phyloP scores from a whole-genome alignment of 305 asterid species.

The Petunia hybrid region DNA sequence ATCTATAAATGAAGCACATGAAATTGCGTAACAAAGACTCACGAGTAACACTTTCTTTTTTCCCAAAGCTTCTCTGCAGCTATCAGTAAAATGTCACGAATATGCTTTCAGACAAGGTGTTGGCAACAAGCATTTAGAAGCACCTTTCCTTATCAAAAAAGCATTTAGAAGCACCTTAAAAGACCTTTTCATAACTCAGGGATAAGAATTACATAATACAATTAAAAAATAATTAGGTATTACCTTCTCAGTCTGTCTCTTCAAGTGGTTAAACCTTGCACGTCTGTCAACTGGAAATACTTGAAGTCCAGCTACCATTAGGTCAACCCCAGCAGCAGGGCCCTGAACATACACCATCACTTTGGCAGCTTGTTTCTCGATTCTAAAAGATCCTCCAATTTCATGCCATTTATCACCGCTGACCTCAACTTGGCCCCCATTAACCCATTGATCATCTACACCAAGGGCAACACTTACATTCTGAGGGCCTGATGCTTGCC shows the following conservation, averaged over 20 bases:
- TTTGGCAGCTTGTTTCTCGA: slow-evolving; percentile 74
- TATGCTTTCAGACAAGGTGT: not conserved
- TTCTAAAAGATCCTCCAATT: slow-evolving; percentile 84
- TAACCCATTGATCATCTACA: slow-evolving; percentile 83
- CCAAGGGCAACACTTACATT: slow-evolving; percentile 77
- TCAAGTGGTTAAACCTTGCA: slow-evolving; percentile 65
- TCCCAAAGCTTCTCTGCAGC: not conserved
- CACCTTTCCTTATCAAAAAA: not conserved
- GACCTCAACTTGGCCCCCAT: slow-evolving; percentile 87
- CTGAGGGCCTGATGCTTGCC: slow-evolving; percentile 68
- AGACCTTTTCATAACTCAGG: not conserved
- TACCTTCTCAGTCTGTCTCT: slow-evolving; percentile 70
- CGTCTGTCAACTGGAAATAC: slow-evolving; percentile 79
- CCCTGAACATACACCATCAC: slow-evolving; percentile 87
- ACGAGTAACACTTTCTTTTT: slow-evolving; percentile 7
- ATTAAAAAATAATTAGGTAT: not conserved
- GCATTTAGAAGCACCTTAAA: not conserved
- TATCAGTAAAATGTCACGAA: not conserved
- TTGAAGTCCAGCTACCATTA: slow-evolving; percentile 92
- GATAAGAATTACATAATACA: not conserved
- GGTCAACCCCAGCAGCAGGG: slow-evolving; percentile 82
- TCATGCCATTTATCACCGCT: slow-evolving; percentile 85
- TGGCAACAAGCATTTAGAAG: not conserved
- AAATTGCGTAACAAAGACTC: slow-evolving; percentile 15
- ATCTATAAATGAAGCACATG: not conserved